Conservation (phyloP, 225 moss, liverwort and hornwort species). For the Pleurozium schreberi region DNA sequence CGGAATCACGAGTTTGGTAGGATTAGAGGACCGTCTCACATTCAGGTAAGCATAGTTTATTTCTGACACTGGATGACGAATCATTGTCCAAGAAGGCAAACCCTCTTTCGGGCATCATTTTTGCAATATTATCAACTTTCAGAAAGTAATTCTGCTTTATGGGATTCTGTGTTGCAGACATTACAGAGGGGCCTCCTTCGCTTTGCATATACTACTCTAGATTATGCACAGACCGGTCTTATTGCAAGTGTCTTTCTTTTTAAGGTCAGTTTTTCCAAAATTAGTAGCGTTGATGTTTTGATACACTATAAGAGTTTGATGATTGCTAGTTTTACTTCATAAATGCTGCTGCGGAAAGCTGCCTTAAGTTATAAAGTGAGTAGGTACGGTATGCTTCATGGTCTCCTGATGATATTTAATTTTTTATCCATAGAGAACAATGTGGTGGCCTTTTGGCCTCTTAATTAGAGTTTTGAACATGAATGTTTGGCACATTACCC, state of each 20-base stretch:
- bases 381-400: not conserved
- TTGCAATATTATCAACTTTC: not conserved
- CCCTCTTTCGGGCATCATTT: not conserved
- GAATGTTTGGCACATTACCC: not conserved
- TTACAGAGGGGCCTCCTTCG: constrained; percentile 79
- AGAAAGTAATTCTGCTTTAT: not conserved
- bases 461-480: not conserved
- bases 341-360: not conserved
- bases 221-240: constrained; percentile 92
- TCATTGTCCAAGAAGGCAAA: not conserved
- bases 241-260: constrained; percentile 95
- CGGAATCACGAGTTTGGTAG: constrained; percentile 74
- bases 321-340: not conserved
- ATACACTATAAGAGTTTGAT: not conserved
- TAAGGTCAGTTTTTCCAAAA: constrained; percentile 42
- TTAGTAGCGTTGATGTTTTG: not conserved
- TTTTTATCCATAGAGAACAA: not conserved
- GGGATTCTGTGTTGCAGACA: constrained; percentile 28
- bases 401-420: not conserved
- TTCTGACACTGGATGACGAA: not conserved
- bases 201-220: constrained; percentile 63
- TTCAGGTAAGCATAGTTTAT: constrained; percentile 41
- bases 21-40: constrained; percentile 63
- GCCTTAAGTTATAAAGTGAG: not conserved
- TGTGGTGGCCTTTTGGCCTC: not conserved